Evolutionary conservation across 495 filamentous ascomycete species (phyloP), one percentile per base, ranked within the genome.

Genomic region (Margaritispora aquatica): DNA sequence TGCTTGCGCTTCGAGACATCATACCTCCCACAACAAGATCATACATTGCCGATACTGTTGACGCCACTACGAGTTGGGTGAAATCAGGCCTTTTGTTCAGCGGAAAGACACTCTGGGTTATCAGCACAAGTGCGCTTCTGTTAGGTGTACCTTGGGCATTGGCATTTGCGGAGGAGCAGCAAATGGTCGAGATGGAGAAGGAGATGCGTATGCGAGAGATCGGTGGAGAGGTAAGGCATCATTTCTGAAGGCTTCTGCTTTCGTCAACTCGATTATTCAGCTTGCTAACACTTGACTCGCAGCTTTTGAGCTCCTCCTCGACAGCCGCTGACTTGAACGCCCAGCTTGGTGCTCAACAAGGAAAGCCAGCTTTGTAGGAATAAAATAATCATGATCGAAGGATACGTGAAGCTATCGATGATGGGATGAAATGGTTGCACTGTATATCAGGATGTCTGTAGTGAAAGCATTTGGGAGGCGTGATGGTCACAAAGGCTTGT

Each of bases 171-270:
- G 95, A 99, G 78, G 94, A 99, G 74, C 92, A 97, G 80, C 87
- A 95, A 78, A 81, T 94, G 69, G 77, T 89, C 59, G 93, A 96
- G 80, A 91, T 94, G 90, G 94, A 97, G 83, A 85, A 88, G 74
- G 93, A 97, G 79, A 88, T 92, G 85, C 84, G 86, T 73, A 93
- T 96, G 88, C 83, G 89, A 67, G 84, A 90, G 80, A 83, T 85
- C 71, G 88, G 80, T 34, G 66, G 71, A 29, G 79, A 67, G 64
- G 66, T 69, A 64, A 29, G 61, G n/a, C n/a, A n/a, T n/a, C n/a
- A n/a, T n/a, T n/a, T 47, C 36, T n/a, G 26, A 50, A 13, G 26
- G 9, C 20, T 22, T 22, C 47, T 27, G 5, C 8, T 29, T 10
- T 38, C 9, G 24, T 11, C 17, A 15, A 26, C 13, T 51, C 2